Percentiles rank a stretch among this genome's conserved stretches.
phyloP scores from a whole-genome alignment of 805 yeast species.

The Lipomyces japonicus region DNA sequence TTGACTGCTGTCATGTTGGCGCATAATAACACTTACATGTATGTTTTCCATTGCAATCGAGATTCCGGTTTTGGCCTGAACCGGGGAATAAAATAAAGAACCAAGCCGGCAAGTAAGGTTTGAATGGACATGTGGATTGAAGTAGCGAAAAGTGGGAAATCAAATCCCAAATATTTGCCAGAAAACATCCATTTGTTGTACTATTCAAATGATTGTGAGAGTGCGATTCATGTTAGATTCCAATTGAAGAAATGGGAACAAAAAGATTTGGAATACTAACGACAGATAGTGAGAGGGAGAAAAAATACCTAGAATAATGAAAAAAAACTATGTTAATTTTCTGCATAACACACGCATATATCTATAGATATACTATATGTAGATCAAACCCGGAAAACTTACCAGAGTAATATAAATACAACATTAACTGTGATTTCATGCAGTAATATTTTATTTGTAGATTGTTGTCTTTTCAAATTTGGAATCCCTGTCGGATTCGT shows the following conservation, averaged over 20 bases:
- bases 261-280: constrained; percentile 3
- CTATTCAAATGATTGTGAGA: constrained; percentile 50
- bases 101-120: constrained; percentile 48
- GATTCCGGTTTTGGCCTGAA: constrained; percentile 42
- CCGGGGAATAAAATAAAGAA: constrained; percentile 47
- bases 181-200: constrained; percentile 99
- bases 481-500: constrained; percentile 8
- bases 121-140: constrained; percentile 77
- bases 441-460: constrained; percentile 14
- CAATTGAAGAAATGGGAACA: not conserved
- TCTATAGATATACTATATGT: not conserved
- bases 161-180: constrained; percentile 61
- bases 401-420: constrained; percentile 26
- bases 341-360: too few species aligned
- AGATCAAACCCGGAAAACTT: not conserved
- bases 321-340: too few species aligned
- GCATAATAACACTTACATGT: constrained; percentile 13
- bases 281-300: constrained; percentile 40
- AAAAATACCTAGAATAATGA: constrained; percentile 35
- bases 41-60: constrained; percentile 20
- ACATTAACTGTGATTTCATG: constrained; percentile 16
- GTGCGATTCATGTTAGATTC: too few species aligned
- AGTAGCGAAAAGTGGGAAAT: constrained; percentile 81
- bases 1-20: not conserved
- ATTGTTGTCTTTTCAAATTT: not conserved